A percentile compares a stretch with the other conserved stretches of the same genome.
These are phyloP conservation scores for Diplodia seriata DNA, from an alignment of 2,329 filamentous ascomycete species.

Conservation along the genomic window DNA sequence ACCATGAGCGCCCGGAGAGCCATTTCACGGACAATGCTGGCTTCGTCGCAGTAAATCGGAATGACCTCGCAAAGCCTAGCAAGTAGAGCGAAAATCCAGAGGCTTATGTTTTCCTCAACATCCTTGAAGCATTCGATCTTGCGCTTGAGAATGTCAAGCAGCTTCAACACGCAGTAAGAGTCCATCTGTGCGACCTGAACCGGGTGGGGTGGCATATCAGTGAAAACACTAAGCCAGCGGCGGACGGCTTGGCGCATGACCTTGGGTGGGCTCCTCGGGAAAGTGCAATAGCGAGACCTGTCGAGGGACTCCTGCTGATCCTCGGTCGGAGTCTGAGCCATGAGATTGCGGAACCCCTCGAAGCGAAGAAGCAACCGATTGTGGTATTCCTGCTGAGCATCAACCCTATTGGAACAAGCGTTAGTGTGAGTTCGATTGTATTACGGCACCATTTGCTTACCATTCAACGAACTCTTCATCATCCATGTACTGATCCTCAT, in stretches of 20 bases:
- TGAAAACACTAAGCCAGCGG: slow-evolving; percentile 35
- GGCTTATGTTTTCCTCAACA: slow-evolving; percentile 71
- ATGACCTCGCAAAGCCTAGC: slow-evolving; percentile 72
- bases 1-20: slow-evolving; percentile 76
- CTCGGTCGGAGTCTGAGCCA: slow-evolving; percentile 3
- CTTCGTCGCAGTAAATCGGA: slow-evolving; percentile 51
- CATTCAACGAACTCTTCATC: background rate
- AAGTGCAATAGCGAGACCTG: slow-evolving; percentile 17
- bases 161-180: slow-evolving; percentile 68
- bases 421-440: background rate
- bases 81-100: slow-evolving; percentile 86
- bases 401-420: background rate
- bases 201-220: slow-evolving; percentile 52
- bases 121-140: slow-evolving; percentile 67
- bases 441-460: background rate
- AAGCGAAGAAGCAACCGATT: slow-evolving; percentile 51
- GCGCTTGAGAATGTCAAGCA: slow-evolving; percentile 68
- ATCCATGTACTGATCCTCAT: background rate
- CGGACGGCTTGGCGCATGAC: slow-evolving; percentile 42
- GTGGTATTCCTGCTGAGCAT: slow-evolving; percentile 59
- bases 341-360: slow-evolving; percentile 4
- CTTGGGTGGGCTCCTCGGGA: slow-evolving; percentile 39
- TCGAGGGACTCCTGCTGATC: slow-evolving; percentile 18
- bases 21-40: slow-evolving; percentile 68
- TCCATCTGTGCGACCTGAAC: slow-evolving; percentile 62